Evolutionary conservation across 768 basidiomycete genomes (phyloP).

Genomic region (Royoungia palumana): DNA sequence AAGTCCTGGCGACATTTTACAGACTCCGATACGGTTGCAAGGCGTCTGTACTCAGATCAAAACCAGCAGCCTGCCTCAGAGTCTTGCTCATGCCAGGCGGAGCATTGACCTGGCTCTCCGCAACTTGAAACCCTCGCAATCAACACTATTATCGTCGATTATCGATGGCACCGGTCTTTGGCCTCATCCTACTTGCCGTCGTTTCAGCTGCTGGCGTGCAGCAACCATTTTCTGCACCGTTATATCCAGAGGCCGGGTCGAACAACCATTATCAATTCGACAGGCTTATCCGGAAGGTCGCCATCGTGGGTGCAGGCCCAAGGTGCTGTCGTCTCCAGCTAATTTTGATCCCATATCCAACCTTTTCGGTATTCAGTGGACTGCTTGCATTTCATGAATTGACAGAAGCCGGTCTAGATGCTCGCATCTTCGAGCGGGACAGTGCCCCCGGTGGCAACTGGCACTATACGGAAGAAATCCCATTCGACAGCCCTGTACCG

Average conservation of each 20-base stretch:
- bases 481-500: slow-evolving; percentile 10
- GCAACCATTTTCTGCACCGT: background rate
- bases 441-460: slow-evolving; percentile 11
- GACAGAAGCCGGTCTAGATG: slow-evolving; percentile 13
- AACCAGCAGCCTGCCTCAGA: no score
- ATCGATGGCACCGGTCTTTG: no score
- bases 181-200: background rate
- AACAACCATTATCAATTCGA: slow-evolving; percentile 8
- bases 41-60: no score
- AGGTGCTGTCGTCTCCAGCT: background rate
- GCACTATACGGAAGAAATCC: slow-evolving; percentile 16
- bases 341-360: background rate
- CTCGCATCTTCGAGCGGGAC: slow-evolving; percentile 17
- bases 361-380: slow-evolving; percentile 4
- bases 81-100: no score
- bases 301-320: slow-evolving; percentile 15
- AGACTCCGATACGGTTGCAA: no score
- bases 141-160: no score
- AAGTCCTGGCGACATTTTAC: no score
- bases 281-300: slow-evolving; percentile 15
- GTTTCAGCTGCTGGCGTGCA: slow-evolving; percentile 1
- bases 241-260: background rate
- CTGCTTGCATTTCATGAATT: slow-evolving; percentile 12
- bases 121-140: no score
- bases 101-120: no score